phyloP scores from a whole-genome alignment of 2,329 filamentous ascomycete genomes.

The Plectosphaerella sp. region DNA sequence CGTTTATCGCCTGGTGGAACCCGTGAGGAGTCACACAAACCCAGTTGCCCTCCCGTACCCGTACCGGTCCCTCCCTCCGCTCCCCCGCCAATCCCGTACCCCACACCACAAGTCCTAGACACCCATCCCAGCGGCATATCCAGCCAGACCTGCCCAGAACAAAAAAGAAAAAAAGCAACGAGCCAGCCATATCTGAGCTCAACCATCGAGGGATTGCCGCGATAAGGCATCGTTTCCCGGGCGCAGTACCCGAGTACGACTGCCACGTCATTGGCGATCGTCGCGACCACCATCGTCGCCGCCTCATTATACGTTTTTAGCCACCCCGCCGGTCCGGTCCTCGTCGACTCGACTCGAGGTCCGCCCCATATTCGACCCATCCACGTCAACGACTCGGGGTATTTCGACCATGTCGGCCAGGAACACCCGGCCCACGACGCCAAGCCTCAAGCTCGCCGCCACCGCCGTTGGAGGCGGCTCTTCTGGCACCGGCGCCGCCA shows the following conservation, averaged over 20 bases:
- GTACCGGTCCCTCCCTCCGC: not conserved
- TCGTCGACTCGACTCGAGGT: not conserved
- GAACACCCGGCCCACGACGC: slow-evolving; percentile 35
- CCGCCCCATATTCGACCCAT: not conserved
- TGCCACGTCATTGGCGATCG: not conserved
- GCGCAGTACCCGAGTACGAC: not conserved
- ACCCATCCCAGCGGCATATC: not conserved
- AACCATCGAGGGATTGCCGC: not conserved
- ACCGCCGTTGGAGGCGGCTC: slow-evolving; percentile 9
- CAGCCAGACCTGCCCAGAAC: not conserved
- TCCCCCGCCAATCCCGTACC: slow-evolving; percentile 1
- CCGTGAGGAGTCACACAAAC: not conserved
- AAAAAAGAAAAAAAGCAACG: not conserved
- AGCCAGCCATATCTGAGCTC: not conserved
- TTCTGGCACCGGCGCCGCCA: not conserved
- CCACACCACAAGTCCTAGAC: not conserved
- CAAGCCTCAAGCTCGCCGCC: slow-evolving; percentile 31
- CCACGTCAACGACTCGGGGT: not conserved
- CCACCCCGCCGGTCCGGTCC: not conserved
- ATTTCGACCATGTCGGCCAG: slow-evolving; percentile 19
- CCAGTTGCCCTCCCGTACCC: not conserved
- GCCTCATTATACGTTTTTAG: not conserved
- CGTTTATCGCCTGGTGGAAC: slow-evolving; percentile 4
- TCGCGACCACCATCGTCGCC: not conserved
- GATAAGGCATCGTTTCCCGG: not conserved